Percentiles rank a stretch among this genome's conserved stretches.
Conservation (phyloP, 2,329 filamentous ascomycete species). For the Arthrobotrys pseudoclavata region DNA sequence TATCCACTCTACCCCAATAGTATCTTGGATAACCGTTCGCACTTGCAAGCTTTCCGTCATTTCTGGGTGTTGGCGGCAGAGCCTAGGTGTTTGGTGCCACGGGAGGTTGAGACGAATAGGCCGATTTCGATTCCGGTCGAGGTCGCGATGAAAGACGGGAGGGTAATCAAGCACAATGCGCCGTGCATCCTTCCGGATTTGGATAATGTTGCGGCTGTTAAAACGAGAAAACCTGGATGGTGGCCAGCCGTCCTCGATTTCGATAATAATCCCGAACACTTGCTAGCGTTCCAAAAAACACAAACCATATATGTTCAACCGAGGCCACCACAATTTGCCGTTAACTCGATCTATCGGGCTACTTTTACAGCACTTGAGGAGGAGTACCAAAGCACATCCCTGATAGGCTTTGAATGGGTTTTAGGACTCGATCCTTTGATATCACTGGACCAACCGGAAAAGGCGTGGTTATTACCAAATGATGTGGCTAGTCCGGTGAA, state of each 20-base stretch:
- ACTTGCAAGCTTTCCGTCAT: slow-evolving; percentile 95
- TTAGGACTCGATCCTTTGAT: slow-evolving; percentile 74
- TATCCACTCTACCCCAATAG: slow-evolving; percentile 92
- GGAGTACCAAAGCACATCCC: slow-evolving; percentile 67
- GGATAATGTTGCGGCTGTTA: slow-evolving; percentile 74
- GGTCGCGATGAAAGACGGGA: slow-evolving; percentile 73
- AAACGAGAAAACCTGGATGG: slow-evolving; percentile 76
- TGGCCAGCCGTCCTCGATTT: slow-evolving; percentile 89
- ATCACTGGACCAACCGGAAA: slow-evolving; percentile 75
- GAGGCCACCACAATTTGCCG: slow-evolving; percentile 76
- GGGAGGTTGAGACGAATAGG: slow-evolving; percentile 86
- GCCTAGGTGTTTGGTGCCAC: slow-evolving; percentile 85
- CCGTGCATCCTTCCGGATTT: slow-evolving; percentile 77
- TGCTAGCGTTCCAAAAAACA: slow-evolving; percentile 75
- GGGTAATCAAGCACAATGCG: slow-evolving; percentile 66
- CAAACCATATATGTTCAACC: slow-evolving; percentile 82
- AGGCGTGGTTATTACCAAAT: slow-evolving; percentile 73
- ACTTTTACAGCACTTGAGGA: slow-evolving; percentile 81
- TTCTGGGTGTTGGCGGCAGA: slow-evolving; percentile 97
- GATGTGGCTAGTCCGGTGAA: slow-evolving; percentile 68
- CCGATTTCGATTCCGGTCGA: slow-evolving; percentile 80
- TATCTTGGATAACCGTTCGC: slow-evolving; percentile 92
- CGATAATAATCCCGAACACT: slow-evolving; percentile 73
- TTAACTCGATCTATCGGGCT: slow-evolving; percentile 77
- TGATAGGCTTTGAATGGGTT: slow-evolving; percentile 77